These are phyloP conservation scores for Candida ponderosae DNA, from an alignment of 805 yeast species.

Conservation along the genomic window DNA sequence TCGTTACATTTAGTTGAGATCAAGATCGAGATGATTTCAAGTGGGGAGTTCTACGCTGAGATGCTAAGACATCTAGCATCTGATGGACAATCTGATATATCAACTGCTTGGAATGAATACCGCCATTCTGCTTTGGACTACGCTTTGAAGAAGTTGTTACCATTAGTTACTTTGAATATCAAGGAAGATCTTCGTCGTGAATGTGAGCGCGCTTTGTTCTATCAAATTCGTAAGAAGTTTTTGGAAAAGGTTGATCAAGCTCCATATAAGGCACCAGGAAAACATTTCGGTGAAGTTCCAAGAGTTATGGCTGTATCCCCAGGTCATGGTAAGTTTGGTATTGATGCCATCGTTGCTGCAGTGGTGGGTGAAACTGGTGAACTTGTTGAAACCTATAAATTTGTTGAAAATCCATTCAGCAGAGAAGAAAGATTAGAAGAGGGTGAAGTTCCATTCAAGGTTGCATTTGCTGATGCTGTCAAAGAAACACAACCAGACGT, in stretches of 20 bases:
- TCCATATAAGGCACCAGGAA: constrained; percentile 78
- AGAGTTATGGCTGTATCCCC: constrained; percentile 74
- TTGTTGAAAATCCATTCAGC: constrained; percentile 60
- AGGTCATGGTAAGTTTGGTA: constrained; percentile 76
- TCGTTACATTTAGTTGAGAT: constrained; percentile 62
- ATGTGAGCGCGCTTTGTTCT: constrained; percentile 64
- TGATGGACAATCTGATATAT: constrained; percentile 69
- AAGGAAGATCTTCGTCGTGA: constrained; percentile 75
- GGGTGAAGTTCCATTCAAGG: constrained; percentile 56
- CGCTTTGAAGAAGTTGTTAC: constrained; percentile 61
- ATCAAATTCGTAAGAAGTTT: constrained; percentile 63
- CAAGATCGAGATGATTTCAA: constrained; percentile 41
- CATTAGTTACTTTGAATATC: constrained; percentile 63
- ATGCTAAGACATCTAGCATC: constrained; percentile 51
- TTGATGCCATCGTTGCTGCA: constrained; percentile 82
- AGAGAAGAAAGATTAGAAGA: constrained; percentile 30
- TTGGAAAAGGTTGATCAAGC: constrained; percentile 81
- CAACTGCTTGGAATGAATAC: constrained; percentile 73
- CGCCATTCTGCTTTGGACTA: constrained; percentile 59
- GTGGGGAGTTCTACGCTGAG: constrained; percentile 34
- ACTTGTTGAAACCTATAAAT: constrained; percentile 66
- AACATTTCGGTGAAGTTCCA: constrained; percentile 75
- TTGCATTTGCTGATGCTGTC: constrained; percentile 52
- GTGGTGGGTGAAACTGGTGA: constrained; percentile 76
- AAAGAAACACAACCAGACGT: constrained; percentile 76